Percentiles rank a stretch among this genome's conserved stretches.
These are phyloP conservation scores for Gentiana macrophylla DNA, from an alignment of 257 asterid genomes.

Conservation along the genomic window DNA sequence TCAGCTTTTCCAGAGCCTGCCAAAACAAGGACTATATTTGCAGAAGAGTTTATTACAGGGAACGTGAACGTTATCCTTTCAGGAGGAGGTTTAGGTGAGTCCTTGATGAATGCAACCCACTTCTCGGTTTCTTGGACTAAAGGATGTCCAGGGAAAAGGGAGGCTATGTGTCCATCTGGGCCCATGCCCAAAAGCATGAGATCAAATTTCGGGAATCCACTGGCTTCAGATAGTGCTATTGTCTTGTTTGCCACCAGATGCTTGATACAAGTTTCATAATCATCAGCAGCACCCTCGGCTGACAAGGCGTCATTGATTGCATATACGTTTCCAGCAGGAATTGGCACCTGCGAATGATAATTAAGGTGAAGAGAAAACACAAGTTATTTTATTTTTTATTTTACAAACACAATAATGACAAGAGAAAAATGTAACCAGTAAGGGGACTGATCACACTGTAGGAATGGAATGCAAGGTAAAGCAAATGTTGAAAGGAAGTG, in stretches of 20 bases:
- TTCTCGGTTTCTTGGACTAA: slow-evolving; percentile 56
- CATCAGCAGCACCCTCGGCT: slow-evolving; percentile 91
- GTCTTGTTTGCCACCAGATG: slow-evolving; percentile 48
- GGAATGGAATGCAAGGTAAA: neutral
- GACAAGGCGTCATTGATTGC: slow-evolving; percentile 81
- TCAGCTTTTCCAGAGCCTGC: slow-evolving; percentile 71
- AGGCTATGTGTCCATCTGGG: slow-evolving; percentile 92
- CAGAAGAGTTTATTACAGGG: slow-evolving; percentile 78
- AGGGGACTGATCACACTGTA: neutral
- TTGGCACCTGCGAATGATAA: slow-evolving; percentile 49
- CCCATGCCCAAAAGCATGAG: slow-evolving; percentile 94
- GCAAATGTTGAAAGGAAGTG: neutral
- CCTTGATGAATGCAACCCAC: slow-evolving; percentile 77
- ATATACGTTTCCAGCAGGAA: slow-evolving; percentile 71
- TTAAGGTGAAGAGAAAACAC: neutral
- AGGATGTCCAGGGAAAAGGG: slow-evolving; percentile 82
- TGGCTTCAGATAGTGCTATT: slow-evolving; percentile 36
- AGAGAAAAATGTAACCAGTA: neutral
- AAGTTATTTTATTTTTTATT: neutral
- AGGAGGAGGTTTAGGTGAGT: slow-evolving; percentile 95
- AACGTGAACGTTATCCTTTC: slow-evolving; percentile 83
- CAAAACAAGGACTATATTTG: slow-evolving; percentile 64
- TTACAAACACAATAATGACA: neutral
- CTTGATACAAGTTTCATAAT: slow-evolving; percentile 69
- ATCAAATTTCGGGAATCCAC: slow-evolving; percentile 79